Conservation (phyloP, 345 rosid genomes). For the Populus davidiana region DNA sequence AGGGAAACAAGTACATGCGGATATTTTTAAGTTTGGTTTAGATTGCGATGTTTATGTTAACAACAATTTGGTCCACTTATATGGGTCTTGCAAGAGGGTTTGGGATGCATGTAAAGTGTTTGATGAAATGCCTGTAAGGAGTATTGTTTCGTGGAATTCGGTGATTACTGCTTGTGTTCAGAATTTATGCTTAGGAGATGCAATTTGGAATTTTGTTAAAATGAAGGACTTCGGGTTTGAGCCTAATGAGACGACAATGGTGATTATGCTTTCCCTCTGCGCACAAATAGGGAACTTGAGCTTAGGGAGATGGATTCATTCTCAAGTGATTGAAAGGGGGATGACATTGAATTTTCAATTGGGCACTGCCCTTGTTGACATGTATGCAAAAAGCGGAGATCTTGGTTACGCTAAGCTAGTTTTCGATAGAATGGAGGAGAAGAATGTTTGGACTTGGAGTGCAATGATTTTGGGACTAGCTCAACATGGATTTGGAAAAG, state of each 20-base stretch:
- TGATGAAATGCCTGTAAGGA: conserved; percentile 63
- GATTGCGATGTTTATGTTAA: conserved; percentile 58
- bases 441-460: conserved; percentile 88
- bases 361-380: conserved; percentile 84
- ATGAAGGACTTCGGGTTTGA: conserved; percentile 48
- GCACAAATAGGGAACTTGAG: conserved; percentile 55
- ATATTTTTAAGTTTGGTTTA: conserved; percentile 59
- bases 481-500: conserved; percentile 63
- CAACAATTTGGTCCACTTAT: conserved; percentile 61
- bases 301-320: conserved; percentile 71
- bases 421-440: conserved; percentile 51
- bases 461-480: conserved; percentile 89
- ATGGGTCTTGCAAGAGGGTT: conserved; percentile 63
- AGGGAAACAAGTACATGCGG: conserved; percentile 67
- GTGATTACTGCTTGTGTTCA: conserved; percentile 59
- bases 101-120: conserved; percentile 56
- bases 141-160: conserved; percentile 76
- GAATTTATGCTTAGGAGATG: conserved; percentile 37
- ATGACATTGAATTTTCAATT: conserved; percentile 50
- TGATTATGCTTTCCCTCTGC: conserved; percentile 57
- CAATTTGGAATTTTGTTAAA: conserved; percentile 44
- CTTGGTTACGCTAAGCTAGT: conserved; percentile 45
- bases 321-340: conserved; percentile 52
- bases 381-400: conserved; percentile 72
- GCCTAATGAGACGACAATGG: conserved; percentile 76